A percentile compares a stretch with the other conserved stretches of the same genome.
These are phyloP conservation scores for Tetracladium maxilliforme DNA, from an alignment of 2,329 filamentous ascomycete species.

Conservation along the genomic window DNA sequence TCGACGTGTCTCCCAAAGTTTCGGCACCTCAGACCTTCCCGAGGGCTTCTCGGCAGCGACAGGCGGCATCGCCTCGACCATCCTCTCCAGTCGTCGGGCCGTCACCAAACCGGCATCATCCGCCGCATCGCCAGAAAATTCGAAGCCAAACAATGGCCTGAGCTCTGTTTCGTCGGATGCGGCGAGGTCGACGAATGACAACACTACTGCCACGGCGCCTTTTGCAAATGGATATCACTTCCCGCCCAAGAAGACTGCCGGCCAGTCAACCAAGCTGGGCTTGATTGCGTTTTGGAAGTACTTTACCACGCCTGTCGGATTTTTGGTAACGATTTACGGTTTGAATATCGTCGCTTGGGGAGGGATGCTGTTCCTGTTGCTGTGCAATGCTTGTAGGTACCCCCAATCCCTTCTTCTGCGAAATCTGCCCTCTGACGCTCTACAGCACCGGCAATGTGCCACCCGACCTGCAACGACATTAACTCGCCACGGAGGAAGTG, in stretches of 20 bases:
- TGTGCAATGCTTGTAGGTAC: no score
- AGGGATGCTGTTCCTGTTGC: conserved; percentile 76
- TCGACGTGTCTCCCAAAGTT: conserved; percentile 15
- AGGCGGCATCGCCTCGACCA: conserved; percentile 25
- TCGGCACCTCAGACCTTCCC: conserved; percentile 29
- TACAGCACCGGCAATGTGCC: conserved; percentile 59
- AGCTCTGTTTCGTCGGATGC: neutral
- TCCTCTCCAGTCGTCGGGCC: no score
- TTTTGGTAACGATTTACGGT: conserved; percentile 64
- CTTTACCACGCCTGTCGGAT: conserved; percentile 59
- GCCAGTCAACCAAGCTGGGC: conserved; percentile 40
- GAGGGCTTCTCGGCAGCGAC: conserved; percentile 32
- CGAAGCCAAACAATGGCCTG: conserved; percentile 1
- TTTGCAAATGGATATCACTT: conserved; percentile 54
- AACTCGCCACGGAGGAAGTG: conserved; percentile 66
- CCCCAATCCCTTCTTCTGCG: no score
- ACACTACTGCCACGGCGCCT: conserved; percentile 9
- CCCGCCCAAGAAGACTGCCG: conserved; percentile 44
- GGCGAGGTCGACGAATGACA: neutral
- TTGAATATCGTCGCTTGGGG: conserved; percentile 81
- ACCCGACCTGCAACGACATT: conserved; percentile 53
- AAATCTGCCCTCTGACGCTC: no score
- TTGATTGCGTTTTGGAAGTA: conserved; percentile 55
- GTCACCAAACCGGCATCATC: no score
- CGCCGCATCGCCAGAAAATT: conserved; percentile 10